Percentiles rank a stretch among this genome's conserved stretches.
Evolutionary conservation across 805 yeast species (phyloP).

Genomic region (Torulaspora microellipsoides): DNA sequence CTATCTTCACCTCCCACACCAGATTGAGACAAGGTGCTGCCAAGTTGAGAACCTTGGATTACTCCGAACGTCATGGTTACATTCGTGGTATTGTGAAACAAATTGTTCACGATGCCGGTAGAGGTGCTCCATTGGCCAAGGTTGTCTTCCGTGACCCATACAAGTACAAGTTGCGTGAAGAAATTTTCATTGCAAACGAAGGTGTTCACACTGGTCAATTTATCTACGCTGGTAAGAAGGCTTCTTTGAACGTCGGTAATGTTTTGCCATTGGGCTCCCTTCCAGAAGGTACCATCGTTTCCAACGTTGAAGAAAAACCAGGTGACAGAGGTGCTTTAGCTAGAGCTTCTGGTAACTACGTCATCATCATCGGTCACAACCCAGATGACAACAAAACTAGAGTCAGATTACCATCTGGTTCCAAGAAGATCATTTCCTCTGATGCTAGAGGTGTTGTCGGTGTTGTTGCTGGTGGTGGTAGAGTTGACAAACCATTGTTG

Average conservation of each 20-base stretch:
- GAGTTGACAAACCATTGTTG: slow-evolving; percentile 98
- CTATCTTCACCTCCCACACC: slow-evolving; percentile 99
- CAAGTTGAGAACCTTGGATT: slow-evolving; percentile 98
- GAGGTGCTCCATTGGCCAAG: slow-evolving; percentile 99
- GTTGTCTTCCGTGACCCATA: slow-evolving; percentile 99
- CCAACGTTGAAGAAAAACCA: slow-evolving; percentile 97
- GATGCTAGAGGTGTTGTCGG: slow-evolving; percentile 99
- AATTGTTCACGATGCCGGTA: slow-evolving; percentile 98
- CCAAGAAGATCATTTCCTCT: slow-evolving; percentile 93
- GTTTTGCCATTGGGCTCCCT: slow-evolving; percentile 93
- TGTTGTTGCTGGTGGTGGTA: slow-evolving; percentile 99
- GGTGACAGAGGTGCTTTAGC: slow-evolving; percentile 99
- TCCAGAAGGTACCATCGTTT: slow-evolving; percentile 99
- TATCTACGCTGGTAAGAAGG: slow-evolving; percentile 98
- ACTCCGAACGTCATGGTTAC: slow-evolving; percentile 99
- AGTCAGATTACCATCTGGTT: slow-evolving; percentile 98
- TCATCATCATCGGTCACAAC: slow-evolving; percentile 98
- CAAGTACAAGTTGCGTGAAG: slow-evolving; percentile 96
- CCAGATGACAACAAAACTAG: slow-evolving; percentile 98
- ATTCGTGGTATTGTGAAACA: slow-evolving; percentile 98
- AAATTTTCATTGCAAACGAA: slow-evolving; percentile 98
- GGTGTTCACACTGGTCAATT: slow-evolving; percentile 99
- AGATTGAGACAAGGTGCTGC: slow-evolving; percentile 99
- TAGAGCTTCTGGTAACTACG: slow-evolving; percentile 99
- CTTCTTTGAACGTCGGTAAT: slow-evolving; percentile 95